Conservation (phyloP, 805 yeast species). For the Priceomyces fermenticarens region DNA sequence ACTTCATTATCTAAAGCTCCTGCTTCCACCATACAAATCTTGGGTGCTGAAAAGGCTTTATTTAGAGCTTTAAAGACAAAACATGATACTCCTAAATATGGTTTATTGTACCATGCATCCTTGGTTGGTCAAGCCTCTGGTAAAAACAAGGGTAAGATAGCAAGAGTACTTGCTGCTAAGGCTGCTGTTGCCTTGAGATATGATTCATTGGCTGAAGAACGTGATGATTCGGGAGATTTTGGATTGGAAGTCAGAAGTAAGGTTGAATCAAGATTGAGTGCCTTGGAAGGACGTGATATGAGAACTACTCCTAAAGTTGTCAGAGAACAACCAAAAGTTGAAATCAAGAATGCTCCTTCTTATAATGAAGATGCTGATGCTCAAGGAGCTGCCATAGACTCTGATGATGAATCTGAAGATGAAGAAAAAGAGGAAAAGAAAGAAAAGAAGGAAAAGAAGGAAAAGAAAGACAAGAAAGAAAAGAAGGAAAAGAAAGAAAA, state of each 20-base stretch:
- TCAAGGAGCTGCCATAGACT: constrained; percentile 34
- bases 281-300: constrained; percentile 94
- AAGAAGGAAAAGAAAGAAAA: constrained; percentile 20
- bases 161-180: constrained; percentile 97
- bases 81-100: constrained; percentile 98
- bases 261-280: constrained; percentile 91
- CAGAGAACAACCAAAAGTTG: constrained; percentile 83
- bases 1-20: constrained; percentile 96
- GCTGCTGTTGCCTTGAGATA: constrained; percentile 96
- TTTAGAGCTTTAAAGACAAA: constrained; percentile 98
- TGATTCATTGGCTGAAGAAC: constrained; percentile 95
- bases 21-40: constrained; percentile 95
- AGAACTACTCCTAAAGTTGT: constrained; percentile 83
- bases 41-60: constrained; percentile 98
- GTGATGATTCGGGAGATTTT: constrained; percentile 92
- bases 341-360: constrained; percentile 76
- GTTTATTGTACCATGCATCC: constrained; percentile 94
- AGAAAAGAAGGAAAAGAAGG: constrained; percentile 26
- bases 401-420: constrained; percentile 30
- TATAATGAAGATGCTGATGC: constrained; percentile 97
- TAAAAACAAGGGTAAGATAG: constrained; percentile 97
- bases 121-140: constrained; percentile 97
- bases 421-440: constrained; percentile 29
- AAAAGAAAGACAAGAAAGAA: constrained; percentile 22
- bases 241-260: constrained; percentile 89